Percentiles rank a stretch among this genome's conserved stretches.
Conservation (phyloP, 257 asterid species). For the Misopates orontium region DNA sequence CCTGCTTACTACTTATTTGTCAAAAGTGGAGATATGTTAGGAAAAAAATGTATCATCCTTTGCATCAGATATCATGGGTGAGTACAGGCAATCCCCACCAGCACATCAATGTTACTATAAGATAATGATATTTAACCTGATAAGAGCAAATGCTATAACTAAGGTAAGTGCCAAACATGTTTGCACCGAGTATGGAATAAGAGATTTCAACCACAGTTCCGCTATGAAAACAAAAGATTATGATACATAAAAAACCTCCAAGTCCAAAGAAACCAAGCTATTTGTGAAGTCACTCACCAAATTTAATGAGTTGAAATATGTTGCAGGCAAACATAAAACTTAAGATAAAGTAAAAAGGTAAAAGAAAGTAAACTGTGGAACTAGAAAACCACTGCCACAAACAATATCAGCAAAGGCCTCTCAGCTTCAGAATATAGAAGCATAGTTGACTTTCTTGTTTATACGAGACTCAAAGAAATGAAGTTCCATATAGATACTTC, state of each 20-base stretch:
- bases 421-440: too few species aligned
- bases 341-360: background rate
- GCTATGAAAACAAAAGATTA: background rate
- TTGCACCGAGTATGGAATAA: constrained; percentile 1
- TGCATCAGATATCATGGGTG: background rate
- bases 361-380: background rate
- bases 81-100: too few species aligned
- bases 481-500: background rate
- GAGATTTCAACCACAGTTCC: background rate
- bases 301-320: constrained; percentile 11
- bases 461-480: constrained; percentile 16
- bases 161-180: constrained; percentile 4
- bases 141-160: constrained; percentile 7
- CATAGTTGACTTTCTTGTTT: constrained; percentile 2
- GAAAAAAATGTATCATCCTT: too few species aligned
- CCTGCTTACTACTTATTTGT: too few species aligned
- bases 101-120: too few species aligned
- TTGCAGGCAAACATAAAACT: constrained; percentile 4
- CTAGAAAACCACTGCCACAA: background rate
- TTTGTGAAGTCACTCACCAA: constrained; percentile 6
- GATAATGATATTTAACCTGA: background rate
- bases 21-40: too few species aligned
- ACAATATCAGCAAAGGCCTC: background rate
- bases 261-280: constrained; percentile 8
- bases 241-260: background rate